Evolutionary conservation across 306 rosid species (phyloP), one percentile per base, ranked within the genome.

Genomic region (Neltuma alba): DNA sequence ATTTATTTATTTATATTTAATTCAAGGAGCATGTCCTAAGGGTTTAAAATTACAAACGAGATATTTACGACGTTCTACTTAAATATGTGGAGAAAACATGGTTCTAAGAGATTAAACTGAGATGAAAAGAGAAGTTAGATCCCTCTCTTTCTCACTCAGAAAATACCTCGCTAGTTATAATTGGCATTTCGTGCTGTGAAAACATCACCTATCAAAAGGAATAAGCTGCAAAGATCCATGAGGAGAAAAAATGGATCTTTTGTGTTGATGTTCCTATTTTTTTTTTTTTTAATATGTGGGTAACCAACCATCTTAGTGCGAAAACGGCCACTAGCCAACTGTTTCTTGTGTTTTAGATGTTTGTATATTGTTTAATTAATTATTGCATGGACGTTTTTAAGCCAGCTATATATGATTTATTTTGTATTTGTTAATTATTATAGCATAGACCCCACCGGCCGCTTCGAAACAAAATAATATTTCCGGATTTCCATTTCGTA

Each of bases 281-380:
- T 80, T 70, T 81, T 81, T 52, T n/a, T n/a, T 80, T 70, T 81
- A 83, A 74, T 85, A 82, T 91, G 83, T 63, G 83, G 76, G 82
- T 87, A 92, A 85, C 88, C 87, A 81, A 81, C 92, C 89, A 86
- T 86, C 91, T 83, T 78, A 77, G 84, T 82, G 33, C 85, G 99
- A 92, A 90, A 95, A 86, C 72, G 98, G 91, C 98, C 41, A 36
- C 80, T 47, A 86, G 97, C 98, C 98, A 91, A 89, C 94, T 89
- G 45, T 76, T 81, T 41, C 77, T 82, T 83, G 67, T 77, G 79
- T 83, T 87, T 71, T 76, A 78, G 79, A 47, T 79, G 68, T 30
- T 54, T 81, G 48, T 36, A 15, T 79, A 64, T 67, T 76, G 34
- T 74, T 76, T 34, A 72, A 72, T 62, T 28, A 64, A 80, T 73